These are phyloP conservation scores for Aspergillus floridensis DNA, from an alignment of 2,329 filamentous ascomycete species.

Conservation along the genomic window DNA sequence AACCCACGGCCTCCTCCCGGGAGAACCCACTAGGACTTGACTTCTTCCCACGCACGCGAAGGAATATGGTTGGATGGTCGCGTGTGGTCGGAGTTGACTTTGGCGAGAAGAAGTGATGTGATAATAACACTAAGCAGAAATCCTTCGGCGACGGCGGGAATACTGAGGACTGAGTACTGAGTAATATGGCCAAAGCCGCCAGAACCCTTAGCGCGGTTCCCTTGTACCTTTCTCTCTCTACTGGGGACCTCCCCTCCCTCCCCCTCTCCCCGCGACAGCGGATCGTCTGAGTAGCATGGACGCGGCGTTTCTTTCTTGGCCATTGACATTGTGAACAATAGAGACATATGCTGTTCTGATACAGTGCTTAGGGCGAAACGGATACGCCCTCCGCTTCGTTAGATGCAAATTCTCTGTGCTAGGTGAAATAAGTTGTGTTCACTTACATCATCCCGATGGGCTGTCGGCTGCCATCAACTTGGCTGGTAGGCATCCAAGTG, in stretches of 20 bases:
- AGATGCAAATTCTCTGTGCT: neutral
- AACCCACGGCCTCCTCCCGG: neutral
- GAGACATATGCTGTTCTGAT: too few species aligned
- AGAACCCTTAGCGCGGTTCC: conserved; percentile 11
- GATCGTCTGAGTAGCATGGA: conserved; percentile 5
- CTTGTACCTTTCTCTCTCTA: neutral
- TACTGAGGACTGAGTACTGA: neutral
- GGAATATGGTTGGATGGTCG: neutral
- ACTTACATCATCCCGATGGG: conserved; percentile 5
- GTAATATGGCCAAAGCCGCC: neutral
- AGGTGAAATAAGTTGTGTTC: neutral
- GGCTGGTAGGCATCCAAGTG: conserved; percentile 2
- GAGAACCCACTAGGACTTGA: neutral
- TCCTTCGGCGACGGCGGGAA: conserved; percentile 3
- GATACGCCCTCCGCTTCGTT: too few species aligned
- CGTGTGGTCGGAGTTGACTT: neutral
- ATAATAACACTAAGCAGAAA: conserved; percentile 10
- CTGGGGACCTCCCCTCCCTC: neutral
- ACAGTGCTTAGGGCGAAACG: neutral
- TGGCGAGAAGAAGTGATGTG: conserved; percentile 3
- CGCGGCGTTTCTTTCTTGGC: conserved; percentile 8
- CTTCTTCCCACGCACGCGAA: neutral
- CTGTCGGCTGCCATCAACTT: neutral
- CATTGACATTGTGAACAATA: neutral
- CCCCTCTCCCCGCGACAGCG: conserved; percentile 12